Conservation (phyloP, 179 eudicot species). For the Nepenthes alata region DNA sequence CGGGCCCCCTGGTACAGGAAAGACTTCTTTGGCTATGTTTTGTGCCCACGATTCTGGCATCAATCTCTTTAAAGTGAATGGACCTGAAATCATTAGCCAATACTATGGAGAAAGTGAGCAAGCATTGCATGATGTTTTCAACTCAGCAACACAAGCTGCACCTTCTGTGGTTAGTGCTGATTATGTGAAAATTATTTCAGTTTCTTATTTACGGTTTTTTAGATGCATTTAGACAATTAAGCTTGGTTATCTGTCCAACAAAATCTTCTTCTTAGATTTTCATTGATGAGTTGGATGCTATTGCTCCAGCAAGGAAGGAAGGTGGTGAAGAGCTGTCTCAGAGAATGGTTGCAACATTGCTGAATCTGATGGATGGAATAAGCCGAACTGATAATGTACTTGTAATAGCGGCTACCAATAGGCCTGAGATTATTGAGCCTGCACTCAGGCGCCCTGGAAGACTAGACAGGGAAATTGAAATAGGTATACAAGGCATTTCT, state of each 20-base stretch:
- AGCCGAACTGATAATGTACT: slow-evolving; percentile 56
- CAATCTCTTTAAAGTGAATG: slow-evolving; percentile 66
- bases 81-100: slow-evolving; percentile 75
- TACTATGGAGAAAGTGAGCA: slow-evolving; percentile 83
- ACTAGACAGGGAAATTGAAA: slow-evolving; percentile 86
- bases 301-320: slow-evolving; percentile 92
- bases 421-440: slow-evolving; percentile 82
- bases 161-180: slow-evolving; percentile 78
- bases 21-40: slow-evolving; percentile 67
- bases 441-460: slow-evolving; percentile 95
- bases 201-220: not conserved
- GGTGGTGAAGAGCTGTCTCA: slow-evolving; percentile 88
- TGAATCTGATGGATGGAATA: slow-evolving; percentile 87
- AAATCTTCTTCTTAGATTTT: slow-evolving; percentile 42
- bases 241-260: not conserved
- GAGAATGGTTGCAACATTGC: slow-evolving; percentile 82
- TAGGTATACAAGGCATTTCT: slow-evolving; percentile 32
- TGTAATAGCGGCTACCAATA: slow-evolving; percentile 84
- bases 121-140: slow-evolving; percentile 65
- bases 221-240: not conserved
- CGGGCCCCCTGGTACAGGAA: slow-evolving; percentile 96
- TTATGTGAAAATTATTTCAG: not conserved
- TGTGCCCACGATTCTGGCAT: slow-evolving; percentile 78
- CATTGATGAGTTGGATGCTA: slow-evolving; percentile 94
- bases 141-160: slow-evolving; percentile 56